Base-by-base conservation (phyloP, 257 asterid genomes). In the Solanum raphanifolium region DNA sequence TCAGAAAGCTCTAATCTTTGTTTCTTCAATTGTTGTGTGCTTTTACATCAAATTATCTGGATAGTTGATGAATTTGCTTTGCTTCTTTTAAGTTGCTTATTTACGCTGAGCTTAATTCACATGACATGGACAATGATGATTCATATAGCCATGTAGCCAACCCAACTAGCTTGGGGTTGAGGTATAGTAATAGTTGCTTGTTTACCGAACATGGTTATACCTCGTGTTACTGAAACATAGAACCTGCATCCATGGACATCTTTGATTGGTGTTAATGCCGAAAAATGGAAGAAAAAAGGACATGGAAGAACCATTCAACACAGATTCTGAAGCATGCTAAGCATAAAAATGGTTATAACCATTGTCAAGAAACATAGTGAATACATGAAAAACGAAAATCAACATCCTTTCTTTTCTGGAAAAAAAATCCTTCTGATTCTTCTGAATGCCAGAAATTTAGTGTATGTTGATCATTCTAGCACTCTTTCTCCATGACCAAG, bases 401-500 rank as follows among this genome's bases (percentile, higher is more conserved):
- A 29, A 34, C 68, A 29, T 46, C 85, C 85, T 9, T 81, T 3
- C 31, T 21, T 74, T 74, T 79, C 13, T 81, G 68, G 16, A 31
- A 79, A 81, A 75, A 75, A 23, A 18, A 29, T 31, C 43, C 41
- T 48, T 48, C 27, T 74, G 83, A 21, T 21, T 74, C 48, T 82
- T 29, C 34, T 29, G 20, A 82, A 82, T 82, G 2, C 12, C 86
- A 48, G 43, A 27, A 25, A 85, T 90, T 90, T 88, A 90, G 62
- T 88, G 85, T 12, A 84, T 71, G n/a, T 82, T 92, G 85, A 90
- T 79, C 86, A 46, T 78, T 88, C 88, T 86, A 13, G 87, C 66
- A 88, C 87, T 87, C 89, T 93, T 96, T 41, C 91, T 90, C 98
- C 99, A 95, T 20, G 92, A 89, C 99, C 99, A 96, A 65, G 97